Conservation (phyloP, 2,329 filamentous ascomycete species). For the Diplodia mutila region DNA sequence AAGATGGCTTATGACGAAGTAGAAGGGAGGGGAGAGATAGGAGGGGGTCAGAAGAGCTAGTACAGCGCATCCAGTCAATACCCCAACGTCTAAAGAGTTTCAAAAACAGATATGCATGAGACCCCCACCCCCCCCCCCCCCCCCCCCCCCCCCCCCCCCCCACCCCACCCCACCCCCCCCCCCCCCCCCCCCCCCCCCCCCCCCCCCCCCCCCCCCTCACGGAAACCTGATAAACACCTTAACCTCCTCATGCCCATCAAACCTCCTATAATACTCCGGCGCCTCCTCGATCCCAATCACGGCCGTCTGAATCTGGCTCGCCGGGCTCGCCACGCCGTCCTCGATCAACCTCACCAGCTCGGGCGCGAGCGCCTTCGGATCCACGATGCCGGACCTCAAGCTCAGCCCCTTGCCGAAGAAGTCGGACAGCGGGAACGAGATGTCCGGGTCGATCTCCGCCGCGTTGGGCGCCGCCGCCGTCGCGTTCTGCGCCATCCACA, state of each 20-base stretch:
- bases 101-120: no score
- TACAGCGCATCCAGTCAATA: not conserved
- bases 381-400: conserved; percentile 28
- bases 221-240: conserved; percentile 33
- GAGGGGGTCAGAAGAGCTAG: no score
- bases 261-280: conserved; percentile 30
- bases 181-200: no score
- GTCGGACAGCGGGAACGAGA: conserved; percentile 26
- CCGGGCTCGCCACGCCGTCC: conserved; percentile 29
- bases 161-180: no score
- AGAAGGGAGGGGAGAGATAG: not conserved
- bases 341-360: conserved; percentile 29
- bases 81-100: not conserved
- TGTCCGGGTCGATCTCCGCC: conserved; percentile 12
- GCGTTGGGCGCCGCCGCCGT: conserved; percentile 8
- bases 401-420: conserved; percentile 28
- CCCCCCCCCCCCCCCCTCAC: conserved; percentile 13
- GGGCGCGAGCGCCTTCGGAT: conserved; percentile 26
- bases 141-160: no score
- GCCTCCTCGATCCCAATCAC: conserved; percentile 31
- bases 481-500: conserved; percentile 27
- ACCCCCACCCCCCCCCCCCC: no score
- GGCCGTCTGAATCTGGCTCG: conserved; percentile 28
- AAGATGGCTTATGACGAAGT: not conserved
- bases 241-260: conserved; percentile 29